Conservation (phyloP, 306 rosid genomes). For the Notholithocarpus densiflorus region DNA sequence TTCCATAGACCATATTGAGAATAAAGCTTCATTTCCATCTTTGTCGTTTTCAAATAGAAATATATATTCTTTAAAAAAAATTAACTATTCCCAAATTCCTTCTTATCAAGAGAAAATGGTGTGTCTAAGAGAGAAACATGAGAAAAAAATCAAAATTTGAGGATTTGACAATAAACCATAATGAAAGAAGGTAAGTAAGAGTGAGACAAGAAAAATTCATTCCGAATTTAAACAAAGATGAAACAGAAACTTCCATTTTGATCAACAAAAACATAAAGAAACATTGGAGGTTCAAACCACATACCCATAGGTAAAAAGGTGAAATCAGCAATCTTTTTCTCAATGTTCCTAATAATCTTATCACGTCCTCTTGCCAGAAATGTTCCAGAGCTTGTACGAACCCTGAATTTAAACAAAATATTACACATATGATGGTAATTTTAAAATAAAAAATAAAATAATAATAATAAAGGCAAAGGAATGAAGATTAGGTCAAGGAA, state of each 20-base stretch:
- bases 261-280: slow-evolving; percentile 14
- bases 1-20: neutral
- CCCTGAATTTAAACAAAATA: slow-evolving; percentile 38
- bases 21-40: neutral
- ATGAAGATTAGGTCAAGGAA: neutral
- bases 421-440: neutral
- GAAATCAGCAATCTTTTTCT: slow-evolving; percentile 82
- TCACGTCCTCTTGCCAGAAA: slow-evolving; percentile 90
- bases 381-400: slow-evolving; percentile 96
- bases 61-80: neutral
- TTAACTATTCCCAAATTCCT: neutral
- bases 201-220: neutral
- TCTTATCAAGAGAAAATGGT: neutral
- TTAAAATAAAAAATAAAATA: neutral
- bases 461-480: neutral
- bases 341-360: slow-evolving; percentile 71
- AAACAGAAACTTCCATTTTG: neutral
- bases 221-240: neutral
- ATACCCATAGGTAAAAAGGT: slow-evolving; percentile 82
- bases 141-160: neutral
- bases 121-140: neutral
- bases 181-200: neutral
- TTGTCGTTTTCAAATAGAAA: slow-evolving; percentile 3
- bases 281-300: slow-evolving; percentile 25
- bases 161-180: neutral